Base-by-base conservation (phyloP, 352 stramenopile species). In the Discostella stelligera region DNA sequence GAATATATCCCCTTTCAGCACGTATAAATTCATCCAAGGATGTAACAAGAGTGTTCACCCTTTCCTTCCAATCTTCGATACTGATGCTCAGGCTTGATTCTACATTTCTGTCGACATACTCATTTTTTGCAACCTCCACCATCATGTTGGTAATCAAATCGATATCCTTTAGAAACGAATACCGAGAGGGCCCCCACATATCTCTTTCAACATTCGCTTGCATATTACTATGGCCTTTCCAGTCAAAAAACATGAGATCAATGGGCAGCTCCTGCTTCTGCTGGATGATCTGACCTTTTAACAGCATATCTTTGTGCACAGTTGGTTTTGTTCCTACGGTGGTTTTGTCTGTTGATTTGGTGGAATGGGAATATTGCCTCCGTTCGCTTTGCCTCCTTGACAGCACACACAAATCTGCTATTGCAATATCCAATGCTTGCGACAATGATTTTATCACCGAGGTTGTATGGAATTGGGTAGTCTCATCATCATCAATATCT, bases 161-260 rank as follows among this genome's bases (percentile, higher is more conserved):
- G 11, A 73, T 46, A 62, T 83, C 65, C 49, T 72, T 79, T 2
- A 83, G 9, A 53, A 83, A 77, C 9, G 70, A 50, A 74, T 83
- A 58, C 5, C 76, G 69, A 25, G 76, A 83, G 7, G 76, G 76
- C 18, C 76, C 76, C 50, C 69, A 83, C 21, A 67, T 25, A 25
- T 52, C 48, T 66, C 53, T 61, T 53, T n/a, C 50, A 39, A 55
- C 20, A 18, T 9, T 23, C 0, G 13, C 53, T n/a, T 75, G 58
- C 23, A 16, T 53, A 21, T 58, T 61, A 32, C 10, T 55, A 14
- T 46, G 53, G 20, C 3, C 48, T 59, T 60, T 82, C 76, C 76
- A 83, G 49, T 83, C 69, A 52, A 23, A 18, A 3, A 83, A 52
- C 59, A 83, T 76, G 41, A 58, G 44, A 70, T 82, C 74, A 46